A percentile compares a stretch with the other conserved stretches of the same genome.
Evolutionary conservation across 805 yeast genomes (phyloP).

Genomic region (Hemisphaericaspora nanyangensis): DNA sequence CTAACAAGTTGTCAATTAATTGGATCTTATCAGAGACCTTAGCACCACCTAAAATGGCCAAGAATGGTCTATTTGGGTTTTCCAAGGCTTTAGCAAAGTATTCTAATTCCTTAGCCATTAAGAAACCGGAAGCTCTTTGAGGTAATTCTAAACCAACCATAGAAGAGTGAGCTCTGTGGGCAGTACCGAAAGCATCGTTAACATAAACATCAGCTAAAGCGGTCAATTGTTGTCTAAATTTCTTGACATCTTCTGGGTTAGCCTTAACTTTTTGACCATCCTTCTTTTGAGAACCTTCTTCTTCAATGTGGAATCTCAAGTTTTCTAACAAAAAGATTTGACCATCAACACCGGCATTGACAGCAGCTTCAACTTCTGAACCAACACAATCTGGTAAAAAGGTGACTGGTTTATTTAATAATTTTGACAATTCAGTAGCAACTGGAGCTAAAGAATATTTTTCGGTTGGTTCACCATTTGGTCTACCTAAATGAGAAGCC

Average conservation of each 20-base stretch:
- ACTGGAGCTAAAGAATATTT: constrained; percentile 94
- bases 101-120: constrained; percentile 94
- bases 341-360: constrained; percentile 71
- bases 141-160: constrained; percentile 97
- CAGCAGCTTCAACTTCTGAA: constrained; percentile 76
- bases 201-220: constrained; percentile 94
- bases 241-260: constrained; percentile 73
- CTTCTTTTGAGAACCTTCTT: constrained; percentile 81
- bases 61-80: constrained; percentile 96
- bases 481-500: constrained; percentile 99
- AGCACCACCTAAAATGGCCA: constrained; percentile 99
- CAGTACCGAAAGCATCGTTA: constrained; percentile 98
- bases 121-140: constrained; percentile 98
- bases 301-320: constrained; percentile 97
- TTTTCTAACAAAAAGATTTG: constrained; percentile 89
- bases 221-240: constrained; percentile 87
- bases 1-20: constrained; percentile 92
- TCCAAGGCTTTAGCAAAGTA: constrained; percentile 98
- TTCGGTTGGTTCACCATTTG: constrained; percentile 85
- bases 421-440: constrained; percentile 78
- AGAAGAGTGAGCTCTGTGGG: constrained; percentile 99
- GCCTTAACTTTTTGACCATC: constrained; percentile 95
- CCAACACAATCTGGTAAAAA: constrained; percentile 95
- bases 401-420: constrained; percentile 66
- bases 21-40: constrained; percentile 98